Conservation (phyloP, 164 flowering plant species). For the Stephania japonica region DNA sequence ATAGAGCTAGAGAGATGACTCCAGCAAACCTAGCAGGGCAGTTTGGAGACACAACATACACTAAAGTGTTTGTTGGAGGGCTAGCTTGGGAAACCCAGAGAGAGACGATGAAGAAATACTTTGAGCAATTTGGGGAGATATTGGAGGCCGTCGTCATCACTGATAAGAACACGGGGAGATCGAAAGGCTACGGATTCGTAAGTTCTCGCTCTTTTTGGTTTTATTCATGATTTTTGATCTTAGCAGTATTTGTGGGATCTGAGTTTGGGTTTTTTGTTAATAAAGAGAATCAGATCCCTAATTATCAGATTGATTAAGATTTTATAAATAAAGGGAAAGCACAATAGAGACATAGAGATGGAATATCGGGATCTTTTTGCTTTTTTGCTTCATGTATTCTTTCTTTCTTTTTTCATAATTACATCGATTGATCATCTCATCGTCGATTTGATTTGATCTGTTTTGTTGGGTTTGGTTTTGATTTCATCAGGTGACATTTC, state of each 20-base stretch:
- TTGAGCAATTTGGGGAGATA: slow-evolving; percentile 92
- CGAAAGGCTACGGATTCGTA: slow-evolving; percentile 98
- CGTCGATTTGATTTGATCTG: not conserved
- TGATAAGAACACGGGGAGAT: slow-evolving; percentile 86
- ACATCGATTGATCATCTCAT: not conserved
- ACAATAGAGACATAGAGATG: not conserved
- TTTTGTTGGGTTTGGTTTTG: no score
- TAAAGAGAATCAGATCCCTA: slow-evolving; percentile 1
- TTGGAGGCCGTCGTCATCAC: slow-evolving; percentile 94
- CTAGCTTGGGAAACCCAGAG: slow-evolving; percentile 95
- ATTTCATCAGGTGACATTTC: slow-evolving; percentile 65
- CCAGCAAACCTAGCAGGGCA: slow-evolving; percentile 45
- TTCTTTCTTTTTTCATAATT: not conserved
- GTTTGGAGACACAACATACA: slow-evolving; percentile 89
- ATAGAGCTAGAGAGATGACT: slow-evolving; percentile 27
- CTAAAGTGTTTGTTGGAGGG: slow-evolving; percentile 95
- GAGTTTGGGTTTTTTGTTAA: slow-evolving; percentile 2
- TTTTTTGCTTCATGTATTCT: no score
- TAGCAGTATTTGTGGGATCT: slow-evolving; percentile 3
- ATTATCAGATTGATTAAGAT: not conserved
- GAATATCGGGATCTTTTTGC: slow-evolving; percentile 10
- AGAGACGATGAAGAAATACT: slow-evolving; percentile 81
- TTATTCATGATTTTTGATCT: not conserved
- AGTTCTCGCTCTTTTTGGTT: slow-evolving; percentile 9
- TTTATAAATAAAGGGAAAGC: no score